Percentiles rank a stretch among this genome's conserved stretches.
Conservation (phyloP, 257 asterid genomes). For the Solanum piurae region DNA sequence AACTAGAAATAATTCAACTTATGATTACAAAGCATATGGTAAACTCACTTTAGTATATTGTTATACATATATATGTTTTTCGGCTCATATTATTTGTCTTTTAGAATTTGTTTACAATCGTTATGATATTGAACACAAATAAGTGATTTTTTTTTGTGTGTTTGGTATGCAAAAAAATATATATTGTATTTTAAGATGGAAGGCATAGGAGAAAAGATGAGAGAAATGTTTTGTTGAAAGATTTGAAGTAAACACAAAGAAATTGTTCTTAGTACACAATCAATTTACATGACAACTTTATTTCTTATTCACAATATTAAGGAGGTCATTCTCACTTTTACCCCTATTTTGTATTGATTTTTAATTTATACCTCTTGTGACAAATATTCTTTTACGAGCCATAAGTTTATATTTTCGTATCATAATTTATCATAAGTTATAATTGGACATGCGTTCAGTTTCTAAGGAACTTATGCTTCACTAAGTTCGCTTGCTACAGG, state of each 20-base stretch:
- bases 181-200: neutral
- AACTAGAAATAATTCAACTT: neutral
- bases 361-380: neutral
- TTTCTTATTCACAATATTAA: neutral
- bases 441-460: neutral
- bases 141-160: neutral
- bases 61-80: neutral
- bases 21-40: neutral
- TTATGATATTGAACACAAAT: neutral
- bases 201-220: neutral
- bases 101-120: neutral
- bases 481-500: neutral
- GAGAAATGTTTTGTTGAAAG: neutral
- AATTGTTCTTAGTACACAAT: neutral
- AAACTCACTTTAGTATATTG: neutral
- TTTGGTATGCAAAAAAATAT: no score
- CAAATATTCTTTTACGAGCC: neutral
- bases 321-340: neutral
- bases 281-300: neutral
- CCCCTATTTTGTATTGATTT: neutral
- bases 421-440: neutral
- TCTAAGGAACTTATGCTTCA: neutral
- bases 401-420: neutral
- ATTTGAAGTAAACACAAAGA: neutral
- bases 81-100: neutral